Evolutionary conservation across 345 rosid species (phyloP).

Genomic region (Brassica rapa): DNA sequence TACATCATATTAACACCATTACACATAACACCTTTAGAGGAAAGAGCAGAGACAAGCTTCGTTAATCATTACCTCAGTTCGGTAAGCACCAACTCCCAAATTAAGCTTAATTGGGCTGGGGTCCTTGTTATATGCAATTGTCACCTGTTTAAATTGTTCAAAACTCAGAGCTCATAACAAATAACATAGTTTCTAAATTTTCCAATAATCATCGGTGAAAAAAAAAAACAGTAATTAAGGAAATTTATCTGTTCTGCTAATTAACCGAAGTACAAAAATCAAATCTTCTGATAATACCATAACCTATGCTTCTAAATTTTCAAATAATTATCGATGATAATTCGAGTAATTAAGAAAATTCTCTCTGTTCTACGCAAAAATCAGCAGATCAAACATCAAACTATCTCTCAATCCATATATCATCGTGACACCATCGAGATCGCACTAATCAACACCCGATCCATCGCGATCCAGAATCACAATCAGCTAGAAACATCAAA

Average conservation of each 20-base stretch:
- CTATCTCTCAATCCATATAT: not conserved
- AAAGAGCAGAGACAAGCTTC: slow-evolving; percentile 16
- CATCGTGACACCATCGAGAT: slow-evolving; percentile 6
- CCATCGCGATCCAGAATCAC: slow-evolving; percentile 2
- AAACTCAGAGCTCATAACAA: not conserved
- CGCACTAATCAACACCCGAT: not conserved
- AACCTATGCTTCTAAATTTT: not conserved
- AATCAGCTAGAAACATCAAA: not conserved
- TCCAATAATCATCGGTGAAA: not conserved
- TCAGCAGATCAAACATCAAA: not conserved
- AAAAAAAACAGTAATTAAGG: not conserved
- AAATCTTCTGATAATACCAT: not conserved
- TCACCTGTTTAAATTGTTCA: slow-evolving; percentile 54
- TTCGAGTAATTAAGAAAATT: not conserved
- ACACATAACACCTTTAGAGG: not conserved
- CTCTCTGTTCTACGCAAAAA: not conserved
- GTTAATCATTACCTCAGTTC: slow-evolving; percentile 69
- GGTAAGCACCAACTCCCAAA: slow-evolving; percentile 94
- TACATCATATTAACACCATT: slow-evolving; percentile 15
- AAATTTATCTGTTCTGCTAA: not conserved
- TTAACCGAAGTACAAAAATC: too few species aligned
- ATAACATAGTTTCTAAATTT: not conserved
- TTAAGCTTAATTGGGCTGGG: slow-evolving; percentile 88
- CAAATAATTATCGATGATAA: not conserved
- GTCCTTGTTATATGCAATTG: slow-evolving; percentile 90